Percentiles rank a stretch among this genome's conserved stretches.
Evolutionary conservation across 176 grass and related monocot genomes (phyloP).

Genomic region (Oryza meridionalis): DNA sequence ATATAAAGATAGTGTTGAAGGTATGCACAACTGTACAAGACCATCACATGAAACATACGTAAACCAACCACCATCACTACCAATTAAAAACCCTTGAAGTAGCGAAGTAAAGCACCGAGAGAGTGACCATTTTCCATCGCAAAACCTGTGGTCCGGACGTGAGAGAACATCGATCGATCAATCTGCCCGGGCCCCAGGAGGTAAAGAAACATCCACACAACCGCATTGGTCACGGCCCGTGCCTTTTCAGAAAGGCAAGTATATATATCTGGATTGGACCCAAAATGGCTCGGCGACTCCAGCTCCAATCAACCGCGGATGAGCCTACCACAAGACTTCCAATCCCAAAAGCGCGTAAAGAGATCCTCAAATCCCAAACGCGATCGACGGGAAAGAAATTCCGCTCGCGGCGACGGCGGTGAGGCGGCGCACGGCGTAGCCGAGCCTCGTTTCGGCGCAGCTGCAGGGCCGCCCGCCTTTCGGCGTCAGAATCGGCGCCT

Average conservation of each 20-base stretch:
- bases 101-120: not conserved
- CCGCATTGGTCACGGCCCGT: not conserved
- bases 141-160: not conserved
- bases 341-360: not conserved
- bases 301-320: not conserved
- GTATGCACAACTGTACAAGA: not conserved
- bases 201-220: not conserved
- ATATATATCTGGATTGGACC: not conserved
- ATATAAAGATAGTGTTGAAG: not conserved
- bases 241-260: not conserved
- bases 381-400: not conserved
- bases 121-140: not conserved
- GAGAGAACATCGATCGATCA: not conserved
- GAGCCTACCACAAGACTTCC: conserved; percentile 3
- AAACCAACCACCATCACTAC: not conserved
- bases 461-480: not conserved
- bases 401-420: no score
- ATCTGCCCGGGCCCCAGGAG: not conserved
- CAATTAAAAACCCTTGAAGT: not conserved
- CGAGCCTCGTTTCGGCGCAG: not conserved
- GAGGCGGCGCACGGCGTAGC: not conserved
- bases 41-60: not conserved
- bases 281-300: not conserved
- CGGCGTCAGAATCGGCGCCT: not conserved
- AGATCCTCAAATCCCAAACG: not conserved